Conservation (phyloP, 2,329 filamentous ascomycete genomes). For the Leptoxyphium fumago region DNA sequence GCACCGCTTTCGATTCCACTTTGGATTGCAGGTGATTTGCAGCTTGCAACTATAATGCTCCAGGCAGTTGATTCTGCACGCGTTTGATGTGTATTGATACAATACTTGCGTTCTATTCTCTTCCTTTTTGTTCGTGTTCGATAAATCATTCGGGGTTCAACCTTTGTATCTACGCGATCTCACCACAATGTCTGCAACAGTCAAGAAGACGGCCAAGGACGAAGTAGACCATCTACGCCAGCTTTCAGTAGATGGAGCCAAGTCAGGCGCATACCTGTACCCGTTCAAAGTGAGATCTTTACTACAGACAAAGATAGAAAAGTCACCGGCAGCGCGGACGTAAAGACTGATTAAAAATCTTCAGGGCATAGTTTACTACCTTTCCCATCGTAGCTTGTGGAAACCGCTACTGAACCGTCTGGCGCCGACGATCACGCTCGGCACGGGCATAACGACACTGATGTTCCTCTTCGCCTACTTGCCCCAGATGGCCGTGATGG, state of each 20-base stretch:
- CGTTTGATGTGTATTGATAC: too few relatives aligned
- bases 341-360: neutral
- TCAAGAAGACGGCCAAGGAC: slow-evolving; percentile 46
- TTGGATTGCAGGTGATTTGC: too few relatives aligned
- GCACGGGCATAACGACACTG: slow-evolving; percentile 49
- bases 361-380: slow-evolving; percentile 47
- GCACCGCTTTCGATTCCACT: too few relatives aligned
- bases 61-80: too few relatives aligned
- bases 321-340: neutral
- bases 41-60: too few relatives aligned
- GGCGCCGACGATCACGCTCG: slow-evolving; percentile 51
- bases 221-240: slow-evolving; percentile 54
- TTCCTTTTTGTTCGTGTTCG: too few relatives aligned
- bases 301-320: neutral
- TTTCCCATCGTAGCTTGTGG: slow-evolving; percentile 43
- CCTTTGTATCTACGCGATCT: too few relatives aligned
- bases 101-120: too few relatives aligned
- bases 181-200: slow-evolving; percentile 21
- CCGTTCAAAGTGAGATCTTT: slow-evolving; percentile 49
- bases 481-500: slow-evolving; percentile 68
- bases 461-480: slow-evolving; percentile 85
- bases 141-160: too few relatives aligned
- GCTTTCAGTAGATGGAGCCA: slow-evolving; percentile 53
- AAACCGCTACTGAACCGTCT: slow-evolving; percentile 43
- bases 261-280: slow-evolving; percentile 71